phyloP scores from a whole-genome alignment of 768 basidiomycete species.

The Paxillus involutus region DNA sequence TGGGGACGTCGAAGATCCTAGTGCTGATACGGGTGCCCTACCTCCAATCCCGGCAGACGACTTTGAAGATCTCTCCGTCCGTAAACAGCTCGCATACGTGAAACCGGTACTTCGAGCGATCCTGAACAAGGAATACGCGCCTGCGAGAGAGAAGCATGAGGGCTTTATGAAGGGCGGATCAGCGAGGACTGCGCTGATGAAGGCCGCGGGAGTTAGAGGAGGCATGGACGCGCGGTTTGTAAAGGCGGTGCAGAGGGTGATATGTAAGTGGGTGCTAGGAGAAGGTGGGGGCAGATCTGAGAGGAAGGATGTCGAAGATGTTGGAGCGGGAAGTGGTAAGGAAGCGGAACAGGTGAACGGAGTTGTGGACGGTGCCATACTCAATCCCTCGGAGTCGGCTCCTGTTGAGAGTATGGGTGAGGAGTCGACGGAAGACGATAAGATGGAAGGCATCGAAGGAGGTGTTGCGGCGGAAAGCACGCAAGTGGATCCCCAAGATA shows the following conservation, averaged over 20 bases:
- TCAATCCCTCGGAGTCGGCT: background rate
- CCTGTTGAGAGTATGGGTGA: background rate
- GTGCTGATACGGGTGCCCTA: conserved; percentile 17
- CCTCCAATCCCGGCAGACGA: conserved; percentile 42
- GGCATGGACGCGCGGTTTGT: conserved; percentile 38
- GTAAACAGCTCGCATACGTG: conserved; percentile 62
- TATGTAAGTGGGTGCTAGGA: conserved; percentile 27
- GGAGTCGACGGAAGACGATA: conserved; percentile 5
- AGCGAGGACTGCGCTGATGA: conserved; percentile 35
- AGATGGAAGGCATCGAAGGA: conserved; percentile 21
- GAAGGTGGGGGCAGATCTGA: conserved; percentile 11
- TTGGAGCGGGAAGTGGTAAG: background rate
- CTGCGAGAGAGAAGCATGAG: conserved; percentile 48
- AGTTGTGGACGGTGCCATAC: background rate
- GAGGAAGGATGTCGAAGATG: conserved; percentile 2
- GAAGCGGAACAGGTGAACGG: background rate
- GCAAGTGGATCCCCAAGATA: background rate
- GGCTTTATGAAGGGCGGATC: conserved; percentile 60
- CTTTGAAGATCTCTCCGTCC: conserved; percentile 52
- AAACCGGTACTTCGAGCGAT: conserved; percentile 64
- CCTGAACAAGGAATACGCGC: conserved; percentile 53
- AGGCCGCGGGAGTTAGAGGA: conserved; percentile 36
- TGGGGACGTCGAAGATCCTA: conserved; percentile 20
- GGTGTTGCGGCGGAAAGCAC: background rate
- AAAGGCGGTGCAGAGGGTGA: conserved; percentile 33